Evolutionary conservation across 148 eudicot genomes (phyloP), one percentile per base, ranked within the genome.

Genomic region (Cornus florida): DNA sequence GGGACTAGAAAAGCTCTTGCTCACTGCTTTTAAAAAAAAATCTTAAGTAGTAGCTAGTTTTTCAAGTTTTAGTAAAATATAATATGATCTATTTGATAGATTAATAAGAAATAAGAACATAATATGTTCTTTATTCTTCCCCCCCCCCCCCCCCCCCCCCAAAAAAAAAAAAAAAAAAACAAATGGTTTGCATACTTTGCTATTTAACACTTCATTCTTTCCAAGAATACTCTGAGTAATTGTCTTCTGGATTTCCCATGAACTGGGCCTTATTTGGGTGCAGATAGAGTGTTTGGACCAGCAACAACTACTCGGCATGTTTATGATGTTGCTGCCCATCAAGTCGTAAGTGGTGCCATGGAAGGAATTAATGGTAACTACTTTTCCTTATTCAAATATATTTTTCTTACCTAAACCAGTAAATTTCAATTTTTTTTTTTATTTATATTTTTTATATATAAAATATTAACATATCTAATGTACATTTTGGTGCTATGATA

Each of bases 211-310:
- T 33, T 13, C 19, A 28, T 72, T 73, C 41, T 73, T 53, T 43
- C 62, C n/a, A 20, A 11, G 20, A 48, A 19, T 72, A 11, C 41
- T 67, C 41, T 4, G 38, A 35, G 38, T 35, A 35, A 41, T 10
- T 6, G 12, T 66, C 12, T 70, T 67, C 56, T 31, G 12, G 35
- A 46, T 23, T 57, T 57, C 28, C 31, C 41, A 70, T 6, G 17
- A 46, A 53, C 48, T 31, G 23, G 23, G 77, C 46, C 74, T 73
- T 80, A 75, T 84, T 81, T 76, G 80, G 22, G 38, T 84, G 81
- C 77, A 93, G 97, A 93, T 84, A 88, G 91, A 83, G 97, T 93
- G 74, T 93, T 93, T 80, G 97, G 97, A 22, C 97, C 97, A 2
- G 90, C 93, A 69, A 92, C 97, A 69, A 90, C 97, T 19, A 93